These are phyloP conservation scores for Aspergillus phoenicis DNA, from an alignment of 2,329 filamentous ascomycete species.

Conservation along the genomic window DNA sequence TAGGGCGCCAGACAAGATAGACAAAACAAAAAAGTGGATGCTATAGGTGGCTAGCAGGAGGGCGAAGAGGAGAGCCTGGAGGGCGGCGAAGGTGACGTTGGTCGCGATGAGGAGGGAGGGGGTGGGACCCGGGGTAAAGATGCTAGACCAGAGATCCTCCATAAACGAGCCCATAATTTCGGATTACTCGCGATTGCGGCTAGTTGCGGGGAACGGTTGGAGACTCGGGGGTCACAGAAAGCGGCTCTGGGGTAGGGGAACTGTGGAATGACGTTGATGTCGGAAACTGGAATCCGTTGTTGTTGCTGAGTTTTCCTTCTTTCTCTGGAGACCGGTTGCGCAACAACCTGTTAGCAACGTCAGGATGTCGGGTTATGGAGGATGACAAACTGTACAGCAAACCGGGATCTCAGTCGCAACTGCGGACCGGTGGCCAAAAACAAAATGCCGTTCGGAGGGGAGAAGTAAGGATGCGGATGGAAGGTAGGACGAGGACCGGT, in stretches of 20 bases:
- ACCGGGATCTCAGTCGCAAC: neutral
- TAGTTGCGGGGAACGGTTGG: conserved; percentile 7
- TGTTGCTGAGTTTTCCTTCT: neutral
- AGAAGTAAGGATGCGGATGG: neutral
- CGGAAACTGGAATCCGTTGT: conserved; percentile 20
- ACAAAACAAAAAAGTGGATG: conserved; percentile 85
- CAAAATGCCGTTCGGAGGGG: neutral
- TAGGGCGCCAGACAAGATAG: conserved; percentile 73
- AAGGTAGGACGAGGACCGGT: conserved; percentile 3
- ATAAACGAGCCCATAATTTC: conserved; percentile 57
- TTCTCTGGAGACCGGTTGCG: neutral
- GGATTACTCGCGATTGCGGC: conserved; percentile 8
- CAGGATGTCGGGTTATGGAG: neutral
- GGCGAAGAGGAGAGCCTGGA: conserved; percentile 75
- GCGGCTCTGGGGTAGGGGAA: conserved; percentile 2
- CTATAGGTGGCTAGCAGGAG: conserved; percentile 82
- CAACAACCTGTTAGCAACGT: conserved; percentile 4
- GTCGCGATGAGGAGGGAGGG: conserved; percentile 86
- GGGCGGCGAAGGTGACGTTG: conserved; percentile 81
- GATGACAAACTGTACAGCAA: neutral
- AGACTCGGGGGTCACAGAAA: neutral
- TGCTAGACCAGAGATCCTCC: conserved; percentile 80
- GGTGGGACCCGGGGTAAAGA: conserved; percentile 91
- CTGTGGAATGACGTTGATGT: conserved; percentile 15
- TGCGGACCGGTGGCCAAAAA: neutral